Evolutionary conservation across 2,329 filamentous ascomycete species (phyloP), one percentile per base, ranked within the genome.

Genomic region (Talaromyces verruculosus): DNA sequence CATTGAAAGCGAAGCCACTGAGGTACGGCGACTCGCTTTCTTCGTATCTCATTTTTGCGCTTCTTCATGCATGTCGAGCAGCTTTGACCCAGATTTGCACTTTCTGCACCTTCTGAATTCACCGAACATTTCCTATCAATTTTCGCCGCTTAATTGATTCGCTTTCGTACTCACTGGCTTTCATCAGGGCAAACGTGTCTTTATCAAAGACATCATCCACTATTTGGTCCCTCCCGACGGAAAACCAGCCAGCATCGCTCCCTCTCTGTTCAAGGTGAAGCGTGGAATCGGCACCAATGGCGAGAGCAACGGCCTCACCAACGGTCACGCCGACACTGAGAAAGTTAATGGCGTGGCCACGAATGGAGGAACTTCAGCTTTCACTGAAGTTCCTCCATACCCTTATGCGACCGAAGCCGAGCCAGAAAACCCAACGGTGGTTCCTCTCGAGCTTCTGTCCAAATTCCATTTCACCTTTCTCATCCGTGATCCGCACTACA

Each of bases 131-230:
- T 60, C 11, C 8, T 7, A 19, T 7, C 57, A 13, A 7, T 57
- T 57, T 35, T 37, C 28, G n/a, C 10, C 57, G 15, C 35, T n/a
- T 28, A 33, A 39, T 22, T 8, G 19, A 41, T 22, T 22, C n/a
- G 39, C 17, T 13, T n/a, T 1, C n/a, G 25, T 4, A 25, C 25
- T 25, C 25, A 58, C 51, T 49, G 19, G 58, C 28, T 33, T 28
- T 60, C 74, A 8, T 71, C 68, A 96, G 91, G 91, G 89, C 73
- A 97, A 96, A 83, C 91, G 94, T 72, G 83, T 96, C 72, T 97
- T 98, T 82, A 95, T 99, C 85, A 99, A 99, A 80, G 95, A 98
- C 78, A 99, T 98, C 82, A 89, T 91, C 65, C 90, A 97, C 80
- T 98, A 98, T 78, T 84, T 97, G 70, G 84, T 96, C 69, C 91